Base-by-base conservation (phyloP, 148 eudicot genomes). In the Nyssa sinensis region DNA sequence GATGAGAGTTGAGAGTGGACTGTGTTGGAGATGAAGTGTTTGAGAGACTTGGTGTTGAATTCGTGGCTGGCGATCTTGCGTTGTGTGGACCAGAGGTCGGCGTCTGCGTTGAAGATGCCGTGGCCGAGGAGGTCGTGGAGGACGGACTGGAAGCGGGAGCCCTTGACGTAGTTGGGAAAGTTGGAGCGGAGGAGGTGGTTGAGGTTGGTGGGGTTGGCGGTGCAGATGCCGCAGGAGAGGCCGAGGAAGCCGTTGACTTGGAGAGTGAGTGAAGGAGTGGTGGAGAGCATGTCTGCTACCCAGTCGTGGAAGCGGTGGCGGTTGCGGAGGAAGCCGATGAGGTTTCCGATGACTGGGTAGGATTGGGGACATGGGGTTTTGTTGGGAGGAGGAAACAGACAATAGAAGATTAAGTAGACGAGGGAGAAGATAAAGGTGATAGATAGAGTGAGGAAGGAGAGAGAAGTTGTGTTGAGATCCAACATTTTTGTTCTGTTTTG, bases 51-150 rank as follows among this genome's bases (percentile, higher is more conserved):
- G 76, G 79, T 80, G 58, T 74, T 85, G 33, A 86, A 86, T 19
- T 85, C 86, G 62, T 84, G 84, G 69, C 89, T 86, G 2, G 88
- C 83, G 23, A 84, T 79, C 73, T 88, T 84, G 13, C 92, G 80
- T 29, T 88, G 92, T 25, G 49, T 7, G 33, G 75, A 61, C 92
- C 92, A 88, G 7, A 82, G 23, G 0, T 61, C 75, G 0, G 85
- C 89, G 39, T 88, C 92, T 3, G 81, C 80, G 71, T 86, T 86
- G 73, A 88, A 88, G 35, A 88, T 86, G 11, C 92, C 92, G 4
- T 65, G 58, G 8, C 92, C 92, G 0, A 88, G 77, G 25, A 88
- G 81, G 11, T 88, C 86, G 0, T 74, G 64, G 17, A 88, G 75
- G 25, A 83, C 73, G 0, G 79, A 27, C 4, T 66, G 7, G 37